Evolutionary conservation across 2,329 filamentous ascomycete genomes (phyloP).

Genomic region (Pseudopyrenochaeta lycopersici): DNA sequence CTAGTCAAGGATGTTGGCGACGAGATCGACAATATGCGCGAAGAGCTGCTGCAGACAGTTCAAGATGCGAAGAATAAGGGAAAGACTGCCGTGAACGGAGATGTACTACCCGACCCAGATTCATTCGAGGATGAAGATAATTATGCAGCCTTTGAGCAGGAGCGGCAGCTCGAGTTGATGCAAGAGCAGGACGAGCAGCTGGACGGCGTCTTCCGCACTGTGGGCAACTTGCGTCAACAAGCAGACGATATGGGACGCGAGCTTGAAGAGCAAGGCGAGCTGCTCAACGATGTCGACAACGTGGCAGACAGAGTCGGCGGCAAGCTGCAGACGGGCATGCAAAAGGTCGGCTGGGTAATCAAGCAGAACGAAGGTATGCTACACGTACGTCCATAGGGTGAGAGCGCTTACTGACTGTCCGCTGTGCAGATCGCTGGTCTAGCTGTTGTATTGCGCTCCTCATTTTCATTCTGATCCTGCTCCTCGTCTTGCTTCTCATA

Average conservation of each 20-base stretch:
- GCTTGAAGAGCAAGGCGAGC: conserved; percentile 90
- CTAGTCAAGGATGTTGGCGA: conserved; percentile 89
- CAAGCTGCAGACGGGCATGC: conserved; percentile 84
- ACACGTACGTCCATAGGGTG: background rate
- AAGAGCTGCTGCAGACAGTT: conserved; percentile 74
- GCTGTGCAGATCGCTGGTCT: conserved; percentile 69
- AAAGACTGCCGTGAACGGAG: conserved; percentile 50
- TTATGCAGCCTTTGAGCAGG: conserved; percentile 87
- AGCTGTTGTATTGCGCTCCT: conserved; percentile 91
- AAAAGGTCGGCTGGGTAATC: conserved; percentile 85
- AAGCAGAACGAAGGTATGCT: conserved; percentile 83
- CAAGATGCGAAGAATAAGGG: conserved; percentile 51
- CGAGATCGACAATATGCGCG: conserved; percentile 89
- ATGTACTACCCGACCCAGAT: conserved; percentile 68
- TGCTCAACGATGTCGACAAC: conserved; percentile 85
- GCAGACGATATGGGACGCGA: conserved; percentile 96
- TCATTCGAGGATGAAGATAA: conserved; percentile 66
- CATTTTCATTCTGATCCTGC: conserved; percentile 85
- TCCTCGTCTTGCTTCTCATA: conserved; percentile 80
- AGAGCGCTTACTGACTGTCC: conserved; percentile 1
- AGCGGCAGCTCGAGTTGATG: conserved; percentile 91
- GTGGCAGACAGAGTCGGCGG: conserved; percentile 88
- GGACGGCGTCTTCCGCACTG: conserved; percentile 91
- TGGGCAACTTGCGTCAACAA: conserved; percentile 88
- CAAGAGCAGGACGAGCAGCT: conserved; percentile 92